These are phyloP conservation scores for Penicillium sp. DNA, from an alignment of 2,329 filamentous ascomycete species.

Conservation along the genomic window DNA sequence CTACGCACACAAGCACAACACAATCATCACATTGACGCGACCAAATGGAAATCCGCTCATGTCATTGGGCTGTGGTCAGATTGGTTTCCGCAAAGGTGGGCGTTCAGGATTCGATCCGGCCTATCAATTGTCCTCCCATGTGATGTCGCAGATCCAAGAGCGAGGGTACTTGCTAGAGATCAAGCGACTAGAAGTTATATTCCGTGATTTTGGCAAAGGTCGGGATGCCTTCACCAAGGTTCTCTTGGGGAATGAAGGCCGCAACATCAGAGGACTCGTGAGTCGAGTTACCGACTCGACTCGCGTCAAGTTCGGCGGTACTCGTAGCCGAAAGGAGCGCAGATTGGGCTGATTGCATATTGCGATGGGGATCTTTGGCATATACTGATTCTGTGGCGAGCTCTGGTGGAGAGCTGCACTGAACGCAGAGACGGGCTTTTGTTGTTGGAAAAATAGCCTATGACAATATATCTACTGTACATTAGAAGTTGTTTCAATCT, in stretches of 20 bases:
- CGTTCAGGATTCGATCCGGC: constrained; percentile 83
- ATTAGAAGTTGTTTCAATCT: too few species aligned
- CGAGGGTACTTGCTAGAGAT: constrained; percentile 72
- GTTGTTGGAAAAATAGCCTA: too few species aligned
- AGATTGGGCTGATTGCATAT: constrained; percentile 57
- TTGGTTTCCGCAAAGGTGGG: constrained; percentile 81
- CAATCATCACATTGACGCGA: constrained; percentile 81
- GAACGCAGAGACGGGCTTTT: too few species aligned
- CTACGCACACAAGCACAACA: constrained; percentile 86
- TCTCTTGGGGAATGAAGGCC: constrained; percentile 78
- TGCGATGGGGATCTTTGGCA: background rate
- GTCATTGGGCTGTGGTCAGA: constrained; percentile 73
- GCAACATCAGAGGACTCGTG: constrained; percentile 66
- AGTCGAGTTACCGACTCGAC: constrained; percentile 77
- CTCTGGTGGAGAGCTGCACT: too few species aligned
- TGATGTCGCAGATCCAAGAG: constrained; percentile 78
- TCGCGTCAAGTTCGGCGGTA: constrained; percentile 91
- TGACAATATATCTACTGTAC: too few species aligned
- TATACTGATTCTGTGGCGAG: background rate
- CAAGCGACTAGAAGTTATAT: constrained; percentile 66
- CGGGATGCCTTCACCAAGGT: constrained; percentile 88
- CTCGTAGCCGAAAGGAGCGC: constrained; percentile 75
- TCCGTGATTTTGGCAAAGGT: constrained; percentile 79
- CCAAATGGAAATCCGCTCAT: constrained; percentile 75
- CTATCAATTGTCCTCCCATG: constrained; percentile 80